Conservation (phyloP, 192 early-diverging fungal species). For the Lunasporangiospora selenospora region DNA sequence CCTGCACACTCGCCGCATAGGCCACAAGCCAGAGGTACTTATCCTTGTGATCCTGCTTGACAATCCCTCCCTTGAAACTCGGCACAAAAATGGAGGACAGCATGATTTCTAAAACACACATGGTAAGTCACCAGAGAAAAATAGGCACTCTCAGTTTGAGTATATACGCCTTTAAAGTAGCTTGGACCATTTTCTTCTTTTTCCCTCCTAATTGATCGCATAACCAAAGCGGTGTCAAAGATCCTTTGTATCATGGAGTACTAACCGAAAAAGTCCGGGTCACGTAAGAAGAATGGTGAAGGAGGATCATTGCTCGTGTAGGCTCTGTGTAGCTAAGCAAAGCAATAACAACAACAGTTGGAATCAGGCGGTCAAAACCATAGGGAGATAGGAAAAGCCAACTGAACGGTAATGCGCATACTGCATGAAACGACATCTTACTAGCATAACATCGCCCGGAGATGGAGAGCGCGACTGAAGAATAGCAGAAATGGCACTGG, state of each 20-base stretch:
- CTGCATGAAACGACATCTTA: constrained; percentile 8
- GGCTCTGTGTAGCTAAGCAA: constrained; percentile 50
- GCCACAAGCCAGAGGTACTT: constrained; percentile 59
- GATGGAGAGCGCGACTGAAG: constrained; percentile 47
- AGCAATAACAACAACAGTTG: neutral
- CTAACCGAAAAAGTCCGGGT: constrained; percentile 47
- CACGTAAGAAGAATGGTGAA: constrained; percentile 47
- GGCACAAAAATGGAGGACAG: constrained; percentile 60
- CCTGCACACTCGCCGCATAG: constrained; percentile 55
- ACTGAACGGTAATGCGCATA: neutral
- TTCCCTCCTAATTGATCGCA: no score
- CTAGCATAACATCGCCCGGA: constrained; percentile 63
- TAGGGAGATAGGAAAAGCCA: neutral
- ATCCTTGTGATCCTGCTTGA: constrained; percentile 62
- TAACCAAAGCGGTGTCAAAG: no score
- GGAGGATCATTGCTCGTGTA: constrained; percentile 53
- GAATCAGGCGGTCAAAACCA: no score
- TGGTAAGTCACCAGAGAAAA: no score
- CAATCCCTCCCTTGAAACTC: constrained; percentile 40
- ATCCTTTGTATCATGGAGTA: neutral
- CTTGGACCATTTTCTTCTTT: no score
- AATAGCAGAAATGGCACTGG: constrained; percentile 54
- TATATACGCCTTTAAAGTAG: no score
- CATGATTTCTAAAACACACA: constrained; percentile 58
- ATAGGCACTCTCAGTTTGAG: no score